Evolutionary conservation across 768 basidiomycete genomes (phyloP).

Genomic region (Gloeophyllum trabeum): DNA sequence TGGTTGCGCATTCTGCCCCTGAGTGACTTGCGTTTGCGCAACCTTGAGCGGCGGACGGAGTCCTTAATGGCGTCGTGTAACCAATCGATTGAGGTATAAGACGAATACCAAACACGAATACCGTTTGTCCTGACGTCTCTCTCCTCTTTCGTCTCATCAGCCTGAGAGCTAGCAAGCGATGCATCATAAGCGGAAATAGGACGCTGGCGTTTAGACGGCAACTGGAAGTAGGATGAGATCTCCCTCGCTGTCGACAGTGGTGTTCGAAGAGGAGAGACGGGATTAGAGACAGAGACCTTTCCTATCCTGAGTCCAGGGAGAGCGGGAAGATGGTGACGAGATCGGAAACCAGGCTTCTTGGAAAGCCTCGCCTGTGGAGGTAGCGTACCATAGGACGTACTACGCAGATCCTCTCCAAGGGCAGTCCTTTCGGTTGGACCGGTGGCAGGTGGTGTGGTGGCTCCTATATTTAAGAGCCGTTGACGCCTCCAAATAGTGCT

Average conservation of each 20-base stretch:
- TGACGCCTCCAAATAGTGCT: slow-evolving; percentile 50
- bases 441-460: slow-evolving; percentile 4
- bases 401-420: slow-evolving; percentile 13
- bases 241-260: slow-evolving; percentile 1
- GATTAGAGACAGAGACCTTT: slow-evolving; percentile 25
- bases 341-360: slow-evolving; percentile 14
- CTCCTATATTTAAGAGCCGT: slow-evolving; percentile 46
- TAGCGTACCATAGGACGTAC: slow-evolving; percentile 48
- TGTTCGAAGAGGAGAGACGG: slow-evolving; percentile 24
- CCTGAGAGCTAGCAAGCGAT: slow-evolving; percentile 21
- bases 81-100: slow-evolving; percentile 91
- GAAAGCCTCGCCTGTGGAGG: slow-evolving; percentile 14
- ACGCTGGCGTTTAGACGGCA: slow-evolving; percentile 35
- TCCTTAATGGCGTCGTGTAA: slow-evolving; percentile 95
- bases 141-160: slow-evolving; percentile 27
- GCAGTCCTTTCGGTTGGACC: slow-evolving; percentile 22
- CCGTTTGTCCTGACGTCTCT: slow-evolving; percentile 69
- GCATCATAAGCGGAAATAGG: slow-evolving; percentile 71
- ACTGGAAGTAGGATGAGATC: slow-evolving; percentile 20
- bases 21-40: slow-evolving; percentile 59
- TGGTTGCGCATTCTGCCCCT: slow-evolving; percentile 52
- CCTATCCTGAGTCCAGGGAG: slow-evolving; percentile 20
- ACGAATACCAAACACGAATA: slow-evolving; percentile 86
- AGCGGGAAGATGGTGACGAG: slow-evolving; percentile 25
- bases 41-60: slow-evolving; percentile 65